Base-by-base conservation (phyloP, 2,329 filamentous ascomycete genomes). In the Cladophialophora psammophila region DNA sequence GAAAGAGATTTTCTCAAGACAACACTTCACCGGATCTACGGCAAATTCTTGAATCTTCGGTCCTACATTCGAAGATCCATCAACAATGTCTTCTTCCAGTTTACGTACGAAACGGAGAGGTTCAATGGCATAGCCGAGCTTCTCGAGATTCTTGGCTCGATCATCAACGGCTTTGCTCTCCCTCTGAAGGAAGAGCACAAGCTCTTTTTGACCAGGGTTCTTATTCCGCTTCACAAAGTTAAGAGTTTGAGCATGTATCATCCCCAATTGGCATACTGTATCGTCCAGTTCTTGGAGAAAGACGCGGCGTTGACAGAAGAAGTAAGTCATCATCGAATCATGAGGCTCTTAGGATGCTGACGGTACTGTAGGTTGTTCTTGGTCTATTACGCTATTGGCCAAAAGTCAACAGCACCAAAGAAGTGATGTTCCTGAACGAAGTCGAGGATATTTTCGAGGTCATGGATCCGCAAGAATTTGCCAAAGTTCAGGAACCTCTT, bases 241-340 rank as follows among this genome's bases (percentile, higher is more conserved):
- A 99, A 98, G 85, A 96, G 94, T 79, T 82, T 99, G 76, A 98
- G 94, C 91, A 98, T 99, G 95, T 99, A 99, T 76, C 95, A 99
- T 79, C 95, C 95, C 60, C 95, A 99, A 79, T 84, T 99, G 76
- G 95, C 95, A 35, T 99, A 99, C 79, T 99, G 95, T 78, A 99
- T 99, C 74, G 95, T 99, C 52, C 95, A 99, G 78, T 99, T 99
- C 79, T 82, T 99, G 67, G 95, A 99, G 79, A 99, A 99, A 81
- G 95, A 99, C 79, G 93, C 95, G 2, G 94, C 92, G 18, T 84
- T 99, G 75, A 99, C 95, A 10, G 95, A 99, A 87, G 95, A 99
- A 83, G 93, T 94, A 82, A 77, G 85, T 62, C 60, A 45, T 5
- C 48, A 12, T 26, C 18, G 35, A 36, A 15, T 56, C 2, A 31